Conservation (phyloP, 1,284 basidiomycete species). For the Leccinum pachyderme region DNA sequence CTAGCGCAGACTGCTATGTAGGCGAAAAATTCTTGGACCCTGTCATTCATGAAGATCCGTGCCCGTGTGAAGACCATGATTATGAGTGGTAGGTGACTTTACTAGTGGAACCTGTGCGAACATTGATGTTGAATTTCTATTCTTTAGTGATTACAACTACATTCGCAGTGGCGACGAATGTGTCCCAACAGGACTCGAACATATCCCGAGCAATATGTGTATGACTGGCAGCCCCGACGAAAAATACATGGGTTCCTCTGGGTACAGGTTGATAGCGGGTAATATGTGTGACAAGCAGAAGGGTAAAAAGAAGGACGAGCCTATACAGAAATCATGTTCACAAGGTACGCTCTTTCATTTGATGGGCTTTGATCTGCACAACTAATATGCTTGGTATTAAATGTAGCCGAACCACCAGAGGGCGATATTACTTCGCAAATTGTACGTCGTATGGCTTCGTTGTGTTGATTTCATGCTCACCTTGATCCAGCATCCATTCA, state of each 20-base stretch:
- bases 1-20: conserved; percentile 87
- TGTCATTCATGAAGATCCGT: conserved; percentile 78
- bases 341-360: conserved; percentile 43
- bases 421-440: conserved; percentile 71
- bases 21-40: conserved; percentile 90
- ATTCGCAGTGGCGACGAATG: conserved; percentile 73
- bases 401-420: conserved; percentile 66
- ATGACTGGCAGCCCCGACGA: conserved; percentile 47
- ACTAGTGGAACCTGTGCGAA: background rate
- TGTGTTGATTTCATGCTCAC: conserved; percentile 10
- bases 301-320: conserved; percentile 69
- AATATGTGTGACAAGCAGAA: conserved; percentile 77
- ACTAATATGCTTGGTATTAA: conserved; percentile 4
- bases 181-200: conserved; percentile 81
- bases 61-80: conserved; percentile 83
- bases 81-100: conserved; percentile 79
- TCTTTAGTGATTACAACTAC: conserved; percentile 82
- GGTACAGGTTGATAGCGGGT: conserved; percentile 90
- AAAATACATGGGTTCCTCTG: conserved; percentile 85
- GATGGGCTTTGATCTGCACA: background rate
- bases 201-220: conserved; percentile 81
- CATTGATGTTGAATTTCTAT: background rate
- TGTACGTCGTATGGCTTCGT: conserved; percentile 34
- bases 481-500: conserved; percentile 64
- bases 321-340: conserved; percentile 72